Conservation (phyloP, 164 flowering plant species). For the Stephania cephalantha region DNA sequence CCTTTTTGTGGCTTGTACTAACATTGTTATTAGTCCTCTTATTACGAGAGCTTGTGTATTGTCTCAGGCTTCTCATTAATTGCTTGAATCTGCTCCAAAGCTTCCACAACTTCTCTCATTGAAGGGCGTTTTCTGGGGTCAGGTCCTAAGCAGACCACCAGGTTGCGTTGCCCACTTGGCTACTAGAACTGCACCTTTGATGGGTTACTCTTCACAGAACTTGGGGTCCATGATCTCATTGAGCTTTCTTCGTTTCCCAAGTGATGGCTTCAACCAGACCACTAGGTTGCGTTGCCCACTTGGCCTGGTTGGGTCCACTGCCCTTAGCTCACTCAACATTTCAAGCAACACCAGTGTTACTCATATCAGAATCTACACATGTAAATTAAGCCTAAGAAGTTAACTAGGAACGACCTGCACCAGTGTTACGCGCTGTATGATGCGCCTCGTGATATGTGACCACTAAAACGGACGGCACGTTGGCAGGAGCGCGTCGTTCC, state of each 20-base stretch:
- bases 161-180: no score
- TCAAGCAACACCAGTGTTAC: constrained; percentile 72
- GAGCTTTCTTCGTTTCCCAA: constrained; percentile 43
- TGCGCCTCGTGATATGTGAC: no score
- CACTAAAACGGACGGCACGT: no score
- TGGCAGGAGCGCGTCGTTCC: no score
- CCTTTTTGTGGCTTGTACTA: no score
- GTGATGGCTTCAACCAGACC: constrained; percentile 71
- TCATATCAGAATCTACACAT: not conserved
- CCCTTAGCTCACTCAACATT: constrained; percentile 63
- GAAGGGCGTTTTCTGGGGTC: constrained; percentile 67
- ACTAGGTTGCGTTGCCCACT: constrained; percentile 45
- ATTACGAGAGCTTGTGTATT: not conserved
- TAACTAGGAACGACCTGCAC: no score
- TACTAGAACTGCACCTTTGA: constrained; percentile 41
- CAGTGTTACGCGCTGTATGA: no score
- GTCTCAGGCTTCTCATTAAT: constrained; percentile 28
- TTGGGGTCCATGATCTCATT: constrained; percentile 48
- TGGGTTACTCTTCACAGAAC: constrained; percentile 54
- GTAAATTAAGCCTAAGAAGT: no score
- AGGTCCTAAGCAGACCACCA: constrained; percentile 55
- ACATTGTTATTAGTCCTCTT: no score
- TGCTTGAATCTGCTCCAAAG: constrained; percentile 39
- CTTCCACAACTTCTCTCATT: constrained; percentile 65
- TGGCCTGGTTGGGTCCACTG: constrained; percentile 68